Evolutionary conservation across 192 early-diverging fungal species (phyloP).

Genomic region (Helicostylum pulchrum): DNA sequence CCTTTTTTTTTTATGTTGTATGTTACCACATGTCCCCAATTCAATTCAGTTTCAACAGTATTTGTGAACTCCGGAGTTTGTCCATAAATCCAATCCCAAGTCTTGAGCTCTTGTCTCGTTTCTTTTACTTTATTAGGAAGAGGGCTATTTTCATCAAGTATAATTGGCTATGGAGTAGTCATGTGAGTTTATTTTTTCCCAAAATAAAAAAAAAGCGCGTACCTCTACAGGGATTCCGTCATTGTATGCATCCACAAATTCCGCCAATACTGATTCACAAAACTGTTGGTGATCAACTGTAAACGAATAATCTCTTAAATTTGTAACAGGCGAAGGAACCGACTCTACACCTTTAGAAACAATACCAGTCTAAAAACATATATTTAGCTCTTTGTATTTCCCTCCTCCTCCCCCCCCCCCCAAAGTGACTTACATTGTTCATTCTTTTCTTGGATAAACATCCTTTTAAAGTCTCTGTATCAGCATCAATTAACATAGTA

Average conservation of each 20-base stretch:
- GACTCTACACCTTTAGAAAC: conserved; percentile 86
- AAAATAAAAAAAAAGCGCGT: not conserved
- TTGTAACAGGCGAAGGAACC: conserved; percentile 83
- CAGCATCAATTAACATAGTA: conserved; percentile 94
- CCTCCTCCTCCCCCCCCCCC: too few relatives aligned
- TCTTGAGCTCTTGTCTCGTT: conserved; percentile 42
- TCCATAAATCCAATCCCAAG: conserved; percentile 89
- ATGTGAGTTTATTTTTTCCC: not conserved
- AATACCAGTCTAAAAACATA: conserved; percentile 49
- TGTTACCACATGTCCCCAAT: conserved; percentile 59
- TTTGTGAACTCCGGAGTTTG: conserved; percentile 89
- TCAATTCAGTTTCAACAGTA: conserved; percentile 45
- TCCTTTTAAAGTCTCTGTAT: conserved; percentile 51
- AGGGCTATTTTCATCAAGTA: conserved; percentile 21
- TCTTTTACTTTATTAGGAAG: conserved; percentile 28
- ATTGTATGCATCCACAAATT: conserved; percentile 67
- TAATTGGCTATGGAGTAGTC: conserved; percentile 17
- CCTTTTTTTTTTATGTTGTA: too few relatives aligned
- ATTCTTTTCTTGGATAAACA: conserved; percentile 33
- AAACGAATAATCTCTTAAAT: conserved; percentile 74
- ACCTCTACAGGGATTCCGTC: conserved; percentile 20
- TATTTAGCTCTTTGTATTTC: not conserved
- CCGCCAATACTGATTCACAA: conserved; percentile 68
- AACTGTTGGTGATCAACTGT: conserved; percentile 83
- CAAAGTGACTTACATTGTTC: conserved; percentile 11